These are phyloP conservation scores for Alternaria longipes DNA, from an alignment of 2,329 filamentous ascomycete genomes.

Conservation along the genomic window DNA sequence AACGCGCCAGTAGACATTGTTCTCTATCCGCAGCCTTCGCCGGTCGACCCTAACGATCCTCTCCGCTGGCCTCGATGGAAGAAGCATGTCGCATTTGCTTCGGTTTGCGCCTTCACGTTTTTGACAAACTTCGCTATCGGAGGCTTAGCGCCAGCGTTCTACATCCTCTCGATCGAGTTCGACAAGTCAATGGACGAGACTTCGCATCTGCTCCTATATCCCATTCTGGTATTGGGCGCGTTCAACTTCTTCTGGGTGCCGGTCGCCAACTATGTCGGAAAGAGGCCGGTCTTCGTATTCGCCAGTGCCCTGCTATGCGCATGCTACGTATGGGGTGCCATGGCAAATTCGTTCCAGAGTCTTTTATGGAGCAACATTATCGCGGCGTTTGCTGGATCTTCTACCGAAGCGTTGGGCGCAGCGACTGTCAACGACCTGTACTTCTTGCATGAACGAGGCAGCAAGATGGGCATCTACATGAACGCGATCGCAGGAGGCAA, in stretches of 20 bases:
- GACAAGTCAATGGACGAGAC: conserved; percentile 57
- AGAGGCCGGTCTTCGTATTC: conserved; percentile 59
- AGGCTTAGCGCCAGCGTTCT: conserved; percentile 56
- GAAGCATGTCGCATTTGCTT: conserved; percentile 53
- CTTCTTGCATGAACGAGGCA: conserved; percentile 47
- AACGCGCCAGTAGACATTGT: conserved; percentile 41
- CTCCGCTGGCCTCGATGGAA: conserved; percentile 59
- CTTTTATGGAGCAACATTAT: conserved; percentile 59
- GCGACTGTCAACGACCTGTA: conserved; percentile 45
- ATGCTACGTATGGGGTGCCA: conserved; percentile 59
- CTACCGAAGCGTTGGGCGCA: conserved; percentile 57
- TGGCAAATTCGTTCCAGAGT: conserved; percentile 53
- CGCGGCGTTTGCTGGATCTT: conserved; percentile 56
- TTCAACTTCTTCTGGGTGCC: conserved; percentile 65
- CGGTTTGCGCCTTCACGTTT: conserved; percentile 58
- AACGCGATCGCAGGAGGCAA: conserved; percentile 52
- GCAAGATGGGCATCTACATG: conserved; percentile 51
- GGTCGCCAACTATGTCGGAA: conserved; percentile 58
- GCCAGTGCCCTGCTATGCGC: conserved; percentile 56
- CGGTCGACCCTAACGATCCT: conserved; percentile 59
- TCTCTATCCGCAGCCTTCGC: conserved; percentile 59
- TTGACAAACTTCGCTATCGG: conserved; percentile 58
- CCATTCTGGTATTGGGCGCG: conserved; percentile 59
- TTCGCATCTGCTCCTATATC: conserved; percentile 51
- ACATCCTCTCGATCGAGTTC: conserved; percentile 58